A percentile compares a stretch with the other conserved stretches of the same genome.
phyloP scores from a whole-genome alignment of 1,139 yeast species.

The Diutina pseudorugosa region DNA sequence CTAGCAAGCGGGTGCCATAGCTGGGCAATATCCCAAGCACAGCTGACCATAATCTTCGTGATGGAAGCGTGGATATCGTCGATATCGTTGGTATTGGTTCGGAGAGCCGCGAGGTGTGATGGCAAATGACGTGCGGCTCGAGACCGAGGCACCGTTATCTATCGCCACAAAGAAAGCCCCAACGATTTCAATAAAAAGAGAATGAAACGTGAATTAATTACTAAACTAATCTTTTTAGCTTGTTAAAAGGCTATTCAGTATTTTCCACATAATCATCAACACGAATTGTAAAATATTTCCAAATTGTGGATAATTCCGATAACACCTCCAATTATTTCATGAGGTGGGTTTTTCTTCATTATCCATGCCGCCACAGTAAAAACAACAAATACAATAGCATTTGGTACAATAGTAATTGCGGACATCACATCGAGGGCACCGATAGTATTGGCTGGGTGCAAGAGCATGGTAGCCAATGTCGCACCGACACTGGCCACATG shows the following conservation, averaged over 20 bases:
- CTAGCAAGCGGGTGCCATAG: not conserved
- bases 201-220: no score
- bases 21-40: not conserved
- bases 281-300: no score
- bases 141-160: no score
- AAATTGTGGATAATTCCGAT: no score
- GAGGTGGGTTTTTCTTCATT: not conserved
- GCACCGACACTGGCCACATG: not conserved
- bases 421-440: not conserved
- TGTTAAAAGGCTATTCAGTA: no score
- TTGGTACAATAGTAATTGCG: not conserved
- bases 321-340: no score
- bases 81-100: not conserved
- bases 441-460: not conserved
- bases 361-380: not conserved
- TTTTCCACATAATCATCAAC: no score
- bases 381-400: not conserved
- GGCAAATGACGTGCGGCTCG: no score
- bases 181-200: no score
- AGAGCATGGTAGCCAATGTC: conserved; percentile 2
- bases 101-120: not conserved
- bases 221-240: no score
- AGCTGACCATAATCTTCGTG: not conserved
- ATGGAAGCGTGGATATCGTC: not conserved
- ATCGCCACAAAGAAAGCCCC: no score